Evolutionary conservation across 345 rosid genomes (phyloP).

Genomic region (Clarkia xantiana): DNA sequence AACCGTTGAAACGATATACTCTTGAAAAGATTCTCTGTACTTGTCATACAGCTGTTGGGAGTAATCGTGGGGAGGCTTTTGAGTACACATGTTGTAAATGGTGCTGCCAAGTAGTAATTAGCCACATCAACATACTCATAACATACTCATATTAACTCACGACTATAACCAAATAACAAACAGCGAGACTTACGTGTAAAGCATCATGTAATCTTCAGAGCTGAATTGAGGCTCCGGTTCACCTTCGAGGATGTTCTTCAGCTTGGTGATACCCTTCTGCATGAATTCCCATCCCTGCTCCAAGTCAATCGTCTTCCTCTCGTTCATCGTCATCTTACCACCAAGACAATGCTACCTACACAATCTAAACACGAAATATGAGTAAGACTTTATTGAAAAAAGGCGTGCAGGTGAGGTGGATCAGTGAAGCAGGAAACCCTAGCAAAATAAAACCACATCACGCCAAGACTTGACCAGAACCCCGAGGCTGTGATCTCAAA

Average conservation of each 20-base stretch:
- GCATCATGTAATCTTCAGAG: slow-evolving; percentile 56
- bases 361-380: background rate
- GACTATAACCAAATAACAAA: background rate
- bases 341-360: background rate
- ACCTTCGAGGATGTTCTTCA: slow-evolving; percentile 53
- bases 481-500: background rate
- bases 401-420: background rate
- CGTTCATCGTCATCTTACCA: slow-evolving; percentile 15
- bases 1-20: slow-evolving; percentile 35
- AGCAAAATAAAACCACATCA: background rate
- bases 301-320: slow-evolving; percentile 31
- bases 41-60: slow-evolving; percentile 65
- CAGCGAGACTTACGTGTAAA: slow-evolving; percentile 33
- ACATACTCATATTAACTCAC: background rate
- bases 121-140: background rate
- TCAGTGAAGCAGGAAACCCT: background rate
- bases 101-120: slow-evolving; percentile 22
- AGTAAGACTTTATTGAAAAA: background rate
- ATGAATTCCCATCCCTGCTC: slow-evolving; percentile 57
- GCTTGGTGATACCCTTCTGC: slow-evolving; percentile 49
- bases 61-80: slow-evolving; percentile 55
- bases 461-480: too few species aligned
- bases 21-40: slow-evolving; percentile 47
- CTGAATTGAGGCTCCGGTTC: slow-evolving; percentile 29
- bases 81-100: slow-evolving; percentile 65